Evolutionary conservation across 371 early-diverging fungal genomes (phyloP).

Genomic region (Batrachochytrium dendrobatidis): DNA sequence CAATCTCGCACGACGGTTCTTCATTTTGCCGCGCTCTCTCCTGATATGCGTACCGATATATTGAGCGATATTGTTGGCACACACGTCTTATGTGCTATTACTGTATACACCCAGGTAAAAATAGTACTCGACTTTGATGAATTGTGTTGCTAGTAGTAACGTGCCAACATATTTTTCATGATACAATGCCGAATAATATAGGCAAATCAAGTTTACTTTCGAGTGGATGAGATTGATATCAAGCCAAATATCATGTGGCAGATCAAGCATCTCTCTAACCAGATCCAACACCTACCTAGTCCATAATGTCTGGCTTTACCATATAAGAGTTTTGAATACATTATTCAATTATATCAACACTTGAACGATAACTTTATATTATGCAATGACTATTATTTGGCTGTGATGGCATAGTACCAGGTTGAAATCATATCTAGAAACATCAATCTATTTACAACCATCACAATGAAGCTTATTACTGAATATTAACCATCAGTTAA

Average conservation of each 20-base stretch:
- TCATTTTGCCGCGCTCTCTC: not conserved
- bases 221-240: not conserved
- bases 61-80: not conserved
- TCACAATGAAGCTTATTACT: no score
- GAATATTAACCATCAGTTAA: no score
- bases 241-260: not conserved
- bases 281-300: no score
- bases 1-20: not conserved
- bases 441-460: no score
- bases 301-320: no score
- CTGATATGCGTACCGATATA: not conserved
- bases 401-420: no score
- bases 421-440: no score
- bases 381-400: no score
- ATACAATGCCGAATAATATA: no score
- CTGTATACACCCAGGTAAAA: not conserved
- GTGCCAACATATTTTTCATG: no score
- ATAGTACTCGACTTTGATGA: not conserved
- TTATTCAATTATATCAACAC: no score
- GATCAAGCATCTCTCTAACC: not conserved
- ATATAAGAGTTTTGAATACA: constrained; percentile 1
- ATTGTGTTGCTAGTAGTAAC: not conserved
- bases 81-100: not conserved
- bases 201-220: not conserved
- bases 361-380: no score